A percentile compares a stretch with the other conserved stretches of the same genome.
These are phyloP conservation scores for Teunomyces panamensis DNA, from an alignment of 805 yeast species.

Conservation along the genomic window DNA sequence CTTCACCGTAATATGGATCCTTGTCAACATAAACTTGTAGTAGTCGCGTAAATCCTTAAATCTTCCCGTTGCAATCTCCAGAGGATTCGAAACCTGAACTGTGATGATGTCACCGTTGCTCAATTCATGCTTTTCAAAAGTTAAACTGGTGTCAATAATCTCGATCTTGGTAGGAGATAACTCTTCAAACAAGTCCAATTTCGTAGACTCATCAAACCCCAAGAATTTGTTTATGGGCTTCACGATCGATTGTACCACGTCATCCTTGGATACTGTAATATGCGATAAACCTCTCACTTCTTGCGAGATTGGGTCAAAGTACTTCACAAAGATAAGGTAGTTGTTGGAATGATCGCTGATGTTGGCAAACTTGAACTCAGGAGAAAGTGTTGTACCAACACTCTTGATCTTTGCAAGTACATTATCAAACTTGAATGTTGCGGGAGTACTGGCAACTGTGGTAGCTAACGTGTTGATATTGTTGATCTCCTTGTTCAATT, in stretches of 20 bases:
- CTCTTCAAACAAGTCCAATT: conserved; percentile 56
- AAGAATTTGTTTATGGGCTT: conserved; percentile 42
- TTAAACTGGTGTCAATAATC: conserved; percentile 31
- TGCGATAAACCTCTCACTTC: conserved; percentile 67
- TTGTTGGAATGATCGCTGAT: conserved; percentile 18
- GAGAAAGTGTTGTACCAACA: conserved; percentile 10
- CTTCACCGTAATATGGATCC: conserved; percentile 56
- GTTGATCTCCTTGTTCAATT: conserved; percentile 41
- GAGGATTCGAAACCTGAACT: conserved; percentile 28
- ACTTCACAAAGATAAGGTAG: conserved; percentile 52
- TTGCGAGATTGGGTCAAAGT: conserved; percentile 57
- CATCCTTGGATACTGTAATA: conserved; percentile 48
- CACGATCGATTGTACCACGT: conserved; percentile 38
- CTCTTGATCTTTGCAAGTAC: conserved; percentile 16
- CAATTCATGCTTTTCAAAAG: conserved; percentile 57
- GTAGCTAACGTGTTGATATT: conserved; percentile 6
- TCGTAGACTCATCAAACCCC: conserved; percentile 31
- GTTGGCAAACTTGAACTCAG: conserved; percentile 10
- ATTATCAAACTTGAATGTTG: conserved; percentile 21
- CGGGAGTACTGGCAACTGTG: conserved; percentile 11
- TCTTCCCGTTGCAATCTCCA: conserved; percentile 12
- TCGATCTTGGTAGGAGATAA: conserved; percentile 54
- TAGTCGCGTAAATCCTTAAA: conserved; percentile 38
- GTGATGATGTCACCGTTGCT: conserved; percentile 66
- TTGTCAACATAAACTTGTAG: conserved; percentile 54